Evolutionary conservation across 805 yeast species (phyloP).

Genomic region (Hanseniaspora clermontiae): DNA sequence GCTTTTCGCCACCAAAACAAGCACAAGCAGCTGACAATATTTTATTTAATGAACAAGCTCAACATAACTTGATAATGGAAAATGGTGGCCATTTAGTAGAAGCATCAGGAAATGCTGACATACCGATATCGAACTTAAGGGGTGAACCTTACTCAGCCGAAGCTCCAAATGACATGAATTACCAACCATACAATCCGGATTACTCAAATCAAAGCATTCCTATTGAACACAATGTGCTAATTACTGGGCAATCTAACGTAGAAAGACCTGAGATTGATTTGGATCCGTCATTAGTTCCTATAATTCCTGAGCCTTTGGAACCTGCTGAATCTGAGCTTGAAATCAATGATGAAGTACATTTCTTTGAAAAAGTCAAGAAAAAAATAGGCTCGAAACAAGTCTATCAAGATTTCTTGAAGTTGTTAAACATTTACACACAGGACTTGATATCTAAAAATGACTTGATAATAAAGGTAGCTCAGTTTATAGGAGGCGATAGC

Average conservation of each 20-base stretch:
- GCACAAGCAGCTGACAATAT: constrained; percentile 17
- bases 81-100: constrained; percentile 9
- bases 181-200: constrained; percentile 22
- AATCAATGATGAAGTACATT: constrained; percentile 70
- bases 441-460: constrained; percentile 76
- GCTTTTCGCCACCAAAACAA: constrained; percentile 29
- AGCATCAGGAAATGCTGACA: constrained; percentile 21
- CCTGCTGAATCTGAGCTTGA: constrained; percentile 45
- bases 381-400: constrained; percentile 78
- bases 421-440: constrained; percentile 76
- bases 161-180: constrained; percentile 18
- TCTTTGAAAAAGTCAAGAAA: constrained; percentile 85
- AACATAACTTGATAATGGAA: constrained; percentile 19
- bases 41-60: constrained; percentile 25
- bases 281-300: constrained; percentile 65
- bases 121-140: constrained; percentile 30
- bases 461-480: constrained; percentile 70
- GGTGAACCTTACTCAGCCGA: constrained; percentile 24
- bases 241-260: constrained; percentile 20
- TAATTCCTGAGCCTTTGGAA: constrained; percentile 70
- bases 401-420: constrained; percentile 83
- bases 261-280: constrained; percentile 33
- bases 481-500: constrained; percentile 67
- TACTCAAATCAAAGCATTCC: constrained; percentile 18
- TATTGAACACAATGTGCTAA: constrained; percentile 17